Percentiles rank a stretch among this genome's conserved stretches.
phyloP scores from a whole-genome alignment of 108 stramenopile genomes.

The Fragilaria crotonensis region DNA sequence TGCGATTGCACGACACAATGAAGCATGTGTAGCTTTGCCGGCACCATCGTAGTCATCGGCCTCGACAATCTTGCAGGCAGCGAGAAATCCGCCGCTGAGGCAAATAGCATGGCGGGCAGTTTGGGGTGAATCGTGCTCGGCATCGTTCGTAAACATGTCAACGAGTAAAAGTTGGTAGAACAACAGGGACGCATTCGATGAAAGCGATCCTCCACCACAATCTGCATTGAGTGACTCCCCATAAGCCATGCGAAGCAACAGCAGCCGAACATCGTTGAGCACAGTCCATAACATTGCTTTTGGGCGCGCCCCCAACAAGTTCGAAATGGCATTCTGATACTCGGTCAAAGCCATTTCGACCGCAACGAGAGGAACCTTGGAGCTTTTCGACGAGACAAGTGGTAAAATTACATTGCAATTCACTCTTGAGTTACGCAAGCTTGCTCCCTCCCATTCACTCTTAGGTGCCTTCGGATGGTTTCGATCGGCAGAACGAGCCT shows the following conservation, averaged over 20 bases:
- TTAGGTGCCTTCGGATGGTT: conserved; percentile 78
- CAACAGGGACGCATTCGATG: conserved; percentile 60
- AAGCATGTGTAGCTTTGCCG: conserved; percentile 16
- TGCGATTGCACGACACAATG: conserved; percentile 49
- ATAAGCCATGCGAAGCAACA: conserved; percentile 67
- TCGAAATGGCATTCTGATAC: conserved; percentile 49
- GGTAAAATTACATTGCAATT: conserved; percentile 80
- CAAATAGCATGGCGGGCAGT: conserved; percentile 50
- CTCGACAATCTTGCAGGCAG: conserved; percentile 44
- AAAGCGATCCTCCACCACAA: conserved; percentile 78
- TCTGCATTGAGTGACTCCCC: conserved; percentile 71
- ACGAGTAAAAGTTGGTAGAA: conserved; percentile 64
- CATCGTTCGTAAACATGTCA: conserved; percentile 66
- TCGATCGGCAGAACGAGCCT: conserved; percentile 62
- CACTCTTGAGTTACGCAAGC: conserved; percentile 66
- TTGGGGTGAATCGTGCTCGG: conserved; percentile 54
- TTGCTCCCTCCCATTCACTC: conserved; percentile 85
- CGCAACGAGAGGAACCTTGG: conserved; percentile 60
- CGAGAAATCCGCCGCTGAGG: conserved; percentile 61
- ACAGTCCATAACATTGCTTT: conserved; percentile 73
- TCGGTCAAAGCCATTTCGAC: conserved; percentile 67
- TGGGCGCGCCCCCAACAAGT: conserved; percentile 54
- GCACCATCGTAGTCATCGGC: conserved; percentile 27
- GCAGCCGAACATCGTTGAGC: conserved; percentile 68
- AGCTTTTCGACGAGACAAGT: conserved; percentile 64